Percentiles rank a stretch among this genome's conserved stretches.
phyloP scores from a whole-genome alignment of 2,329 filamentous ascomycete species.

The Venturia carpophila region DNA sequence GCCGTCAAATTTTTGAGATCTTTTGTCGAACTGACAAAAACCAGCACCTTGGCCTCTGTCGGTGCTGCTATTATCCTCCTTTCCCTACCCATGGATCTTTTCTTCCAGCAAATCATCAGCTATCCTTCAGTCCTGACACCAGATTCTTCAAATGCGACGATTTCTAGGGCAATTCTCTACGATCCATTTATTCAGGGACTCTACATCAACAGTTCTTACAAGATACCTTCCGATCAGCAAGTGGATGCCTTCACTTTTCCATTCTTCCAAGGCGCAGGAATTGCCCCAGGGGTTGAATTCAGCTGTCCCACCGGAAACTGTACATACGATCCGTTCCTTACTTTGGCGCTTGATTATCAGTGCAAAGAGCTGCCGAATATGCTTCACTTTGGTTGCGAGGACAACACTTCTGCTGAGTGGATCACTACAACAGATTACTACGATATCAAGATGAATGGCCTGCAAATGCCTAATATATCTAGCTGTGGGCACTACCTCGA shows the following conservation, averaged over 20 bases:
- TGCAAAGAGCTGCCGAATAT: slow-evolving; percentile 12
- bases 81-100: slow-evolving; percentile 17
- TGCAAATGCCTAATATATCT: slow-evolving; percentile 7
- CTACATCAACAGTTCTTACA: too few relatives aligned
- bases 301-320: slow-evolving; percentile 19
- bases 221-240: too few relatives aligned
- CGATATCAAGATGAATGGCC: neutral
- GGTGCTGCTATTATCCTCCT: slow-evolving; percentile 19
- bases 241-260: neutral
- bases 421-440: neutral
- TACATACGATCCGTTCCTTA: slow-evolving; percentile 17
- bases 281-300: neutral
- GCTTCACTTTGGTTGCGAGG: slow-evolving; percentile 5
- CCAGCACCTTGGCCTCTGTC: slow-evolving; percentile 17
- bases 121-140: slow-evolving; percentile 12
- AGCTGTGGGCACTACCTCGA: slow-evolving; percentile 18
- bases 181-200: too few relatives aligned
- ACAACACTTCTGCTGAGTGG: slow-evolving; percentile 10
- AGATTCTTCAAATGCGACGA: slow-evolving; percentile 1
- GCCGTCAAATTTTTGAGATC: too few relatives aligned
- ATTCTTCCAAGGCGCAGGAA: neutral
- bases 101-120: slow-evolving; percentile 19
- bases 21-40: too few relatives aligned
- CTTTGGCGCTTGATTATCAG: slow-evolving; percentile 15
- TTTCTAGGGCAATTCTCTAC: slow-evolving; percentile 11